Evolutionary conservation across 2,329 filamentous ascomycete species (phyloP).

Genomic region (Westerdykella sp.): DNA sequence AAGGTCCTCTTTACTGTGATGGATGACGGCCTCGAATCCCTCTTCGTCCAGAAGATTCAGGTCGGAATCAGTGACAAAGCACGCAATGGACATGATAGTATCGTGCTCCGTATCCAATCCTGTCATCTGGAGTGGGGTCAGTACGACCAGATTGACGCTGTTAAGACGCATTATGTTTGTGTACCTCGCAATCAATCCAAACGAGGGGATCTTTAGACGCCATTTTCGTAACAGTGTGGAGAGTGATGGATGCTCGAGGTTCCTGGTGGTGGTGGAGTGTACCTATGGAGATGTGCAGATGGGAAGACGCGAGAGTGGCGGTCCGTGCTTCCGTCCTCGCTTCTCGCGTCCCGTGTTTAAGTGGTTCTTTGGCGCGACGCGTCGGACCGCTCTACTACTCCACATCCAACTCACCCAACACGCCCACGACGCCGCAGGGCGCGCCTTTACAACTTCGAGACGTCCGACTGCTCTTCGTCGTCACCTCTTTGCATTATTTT

Average conservation of each 20-base stretch:
- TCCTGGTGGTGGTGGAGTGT: background rate
- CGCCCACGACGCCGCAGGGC: background rate
- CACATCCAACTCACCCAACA: slow-evolving; percentile 15
- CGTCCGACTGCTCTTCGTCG: background rate
- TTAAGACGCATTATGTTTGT: background rate
- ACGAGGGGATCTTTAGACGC: slow-evolving; percentile 62
- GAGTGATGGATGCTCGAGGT: background rate
- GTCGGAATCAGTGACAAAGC: slow-evolving; percentile 77
- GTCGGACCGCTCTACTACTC: slow-evolving; percentile 15
- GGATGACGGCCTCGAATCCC: slow-evolving; percentile 76
- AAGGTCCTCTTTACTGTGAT: slow-evolving; percentile 64
- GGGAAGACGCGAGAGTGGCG: background rate
- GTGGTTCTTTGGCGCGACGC: slow-evolving; percentile 8
- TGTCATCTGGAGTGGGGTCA: slow-evolving; percentile 66
- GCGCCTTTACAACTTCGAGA: no score
- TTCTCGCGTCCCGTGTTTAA: no score
- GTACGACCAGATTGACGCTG: background rate
- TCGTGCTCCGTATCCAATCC: slow-evolving; percentile 73
- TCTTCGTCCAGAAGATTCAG: slow-evolving; percentile 67
- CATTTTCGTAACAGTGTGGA: slow-evolving; percentile 19
- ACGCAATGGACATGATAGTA: slow-evolving; percentile 85
- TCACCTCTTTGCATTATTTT: background rate
- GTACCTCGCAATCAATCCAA: slow-evolving; percentile 76
- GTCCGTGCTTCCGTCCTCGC: no score
- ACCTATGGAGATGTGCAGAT: background rate